phyloP scores from a whole-genome alignment of 164 flowering plant genomes.

The Cinnamomum micranthum region DNA sequence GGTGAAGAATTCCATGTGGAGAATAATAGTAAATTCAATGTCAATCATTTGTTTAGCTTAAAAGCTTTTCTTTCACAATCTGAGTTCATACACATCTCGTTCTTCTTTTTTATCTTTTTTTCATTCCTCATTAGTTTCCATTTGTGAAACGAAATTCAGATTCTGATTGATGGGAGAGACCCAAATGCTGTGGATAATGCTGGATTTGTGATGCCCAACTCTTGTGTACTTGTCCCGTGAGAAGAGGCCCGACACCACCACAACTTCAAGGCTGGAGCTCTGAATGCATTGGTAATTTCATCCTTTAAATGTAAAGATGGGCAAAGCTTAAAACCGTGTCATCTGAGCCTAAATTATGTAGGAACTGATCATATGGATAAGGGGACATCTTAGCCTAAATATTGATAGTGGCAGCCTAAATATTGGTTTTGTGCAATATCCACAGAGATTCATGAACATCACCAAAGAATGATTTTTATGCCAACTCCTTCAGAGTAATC shows the following conservation, averaged over 20 bases:
- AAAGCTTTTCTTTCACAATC: background rate
- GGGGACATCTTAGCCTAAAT: background rate
- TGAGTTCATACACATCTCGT: background rate
- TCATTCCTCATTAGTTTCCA: background rate
- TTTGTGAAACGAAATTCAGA: slow-evolving; percentile 17
- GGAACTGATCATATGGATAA: too few species aligned
- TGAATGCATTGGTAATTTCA: slow-evolving; percentile 47
- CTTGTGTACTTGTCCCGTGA: slow-evolving; percentile 51
- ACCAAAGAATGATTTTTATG: too few species aligned
- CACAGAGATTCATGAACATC: too few species aligned
- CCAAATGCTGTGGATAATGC: slow-evolving; percentile 23
- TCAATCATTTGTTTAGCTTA: too few species aligned
- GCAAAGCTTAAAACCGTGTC: too few species aligned
- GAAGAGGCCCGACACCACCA: slow-evolving; percentile 37
- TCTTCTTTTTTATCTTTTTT: background rate
- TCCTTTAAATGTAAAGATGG: too few species aligned
- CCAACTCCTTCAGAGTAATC: too few species aligned
- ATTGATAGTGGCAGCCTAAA: background rate
- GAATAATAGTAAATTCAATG: too few species aligned
- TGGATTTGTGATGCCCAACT: slow-evolving; percentile 40
- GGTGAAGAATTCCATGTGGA: too few species aligned
- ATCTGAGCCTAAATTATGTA: background rate
- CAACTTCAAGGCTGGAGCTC: slow-evolving; percentile 55
- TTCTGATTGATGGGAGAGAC: slow-evolving; percentile 41
- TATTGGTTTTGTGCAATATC: too few species aligned